Evolutionary conservation across 164 flowering plant species (phyloP), one percentile per base, ranked within the genome.

Genomic region (Magnolia officinalis): DNA sequence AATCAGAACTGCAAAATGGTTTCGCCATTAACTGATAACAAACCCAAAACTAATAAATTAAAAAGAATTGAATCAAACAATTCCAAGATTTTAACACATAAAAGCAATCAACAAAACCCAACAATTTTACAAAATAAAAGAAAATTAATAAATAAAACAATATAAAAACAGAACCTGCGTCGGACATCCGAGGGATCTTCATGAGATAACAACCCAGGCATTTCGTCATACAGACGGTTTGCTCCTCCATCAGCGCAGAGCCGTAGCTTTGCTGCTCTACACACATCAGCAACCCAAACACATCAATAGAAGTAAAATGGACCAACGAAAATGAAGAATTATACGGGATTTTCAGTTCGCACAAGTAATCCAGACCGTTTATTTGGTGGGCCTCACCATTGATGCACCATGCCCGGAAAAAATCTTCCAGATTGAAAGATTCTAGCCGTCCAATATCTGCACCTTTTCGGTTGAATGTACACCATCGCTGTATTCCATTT

Each of bases 161-260:
- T 21, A 65, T 14, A 20, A 0, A 52, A 72, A 20, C 14, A 23
- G 14, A 69, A 69, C 99, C 97, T 92, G 76, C 74, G 68, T 61
- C 94, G 89, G 76, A 96, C 87, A 78, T 80, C 76, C 2, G 72
- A n/a, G 14, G 85, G 88, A 70, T 90, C 91, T 79, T 90, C 88
- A 20, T 85, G 76, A 61, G 95, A 90, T 11, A 92, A 85, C 16
- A 94, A 58, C 19, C 31, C 78, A 37, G 98, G 98, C 89, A 96
- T 75, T 75, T 94, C 99, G 77, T 96, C 97, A 69, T 71, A 91
- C 72, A 94, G 3, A 0, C 96, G 92, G 77, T 96, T 96, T 0
- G 99, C 97, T 45, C 99, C 99, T 64, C 99, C 98, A 82, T 96
- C 98, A 1, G 99, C 98, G 49, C 98, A 96, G 4, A 94, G 50